Evolutionary conservation across 163 green algal genomes (phyloP), one percentile per base, ranked within the genome.

Genomic region (Volvox carteri): DNA sequence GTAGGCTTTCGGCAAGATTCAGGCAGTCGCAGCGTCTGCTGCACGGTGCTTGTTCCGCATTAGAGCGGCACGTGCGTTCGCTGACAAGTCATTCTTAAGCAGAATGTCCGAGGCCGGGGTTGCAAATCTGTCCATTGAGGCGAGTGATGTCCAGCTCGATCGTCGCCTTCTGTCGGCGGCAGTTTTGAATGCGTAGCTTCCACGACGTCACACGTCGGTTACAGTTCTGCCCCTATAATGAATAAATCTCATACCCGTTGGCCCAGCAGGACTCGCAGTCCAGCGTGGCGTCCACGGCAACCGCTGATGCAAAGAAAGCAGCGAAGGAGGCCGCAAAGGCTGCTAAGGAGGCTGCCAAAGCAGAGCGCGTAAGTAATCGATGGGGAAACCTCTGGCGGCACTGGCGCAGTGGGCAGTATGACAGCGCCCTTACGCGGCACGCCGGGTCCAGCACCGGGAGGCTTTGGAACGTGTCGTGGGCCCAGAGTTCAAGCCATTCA

Each of bases 301-400:
- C 85, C 41, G 48, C 46, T 25, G 86, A 92, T 19, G 85, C 87
- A 6, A 74, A 77, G 48, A 85, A 92, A 44, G 91, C 87, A 41
- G 85, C 86, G 4, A 91, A 94, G 80, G 88, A 93, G 85, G 92
- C 93, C 9, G 92, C 90, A 56, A 96, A 96, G 78, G 95, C 93
- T 4, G 94, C 88, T 9, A 96, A 96, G 90, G 95, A 94, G 77
- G 93, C 93, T 35, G 90, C 93, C 33, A 96, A 96, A 78, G 94
- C 94, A 2, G 83, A 88, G 83, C 83, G 83, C 1, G 83, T 88
- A 16, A 62, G 73, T 78, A 28, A 35, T 16, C n/a, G 37, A 72
- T 11, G 60, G 28, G 60, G 60, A 72, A 72, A 16, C 60, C 58
- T 14, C 58, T n/a, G 14, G 58, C 6, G 19, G 23, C 58, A 33